Conservation (phyloP, 2,329 filamentous ascomycete genomes). For the Aspergillus proliferans region DNA sequence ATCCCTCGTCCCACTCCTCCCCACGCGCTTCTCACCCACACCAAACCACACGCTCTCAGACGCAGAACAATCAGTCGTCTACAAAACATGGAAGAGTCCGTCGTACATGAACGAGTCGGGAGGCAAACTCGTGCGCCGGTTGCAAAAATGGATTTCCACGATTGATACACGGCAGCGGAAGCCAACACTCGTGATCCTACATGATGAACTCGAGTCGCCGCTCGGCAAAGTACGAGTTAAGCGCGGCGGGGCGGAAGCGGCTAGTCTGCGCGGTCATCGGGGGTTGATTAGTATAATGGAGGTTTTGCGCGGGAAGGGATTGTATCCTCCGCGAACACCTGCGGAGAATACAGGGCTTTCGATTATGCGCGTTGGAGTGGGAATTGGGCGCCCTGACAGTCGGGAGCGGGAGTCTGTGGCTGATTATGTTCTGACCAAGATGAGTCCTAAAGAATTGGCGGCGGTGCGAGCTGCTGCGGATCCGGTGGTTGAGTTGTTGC, state of each 20-base stretch:
- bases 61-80: constrained; percentile 13
- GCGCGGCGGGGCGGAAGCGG: constrained; percentile 48
- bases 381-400: constrained; percentile 75
- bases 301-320: constrained; percentile 42
- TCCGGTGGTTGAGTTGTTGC: constrained; percentile 48
- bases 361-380: constrained; percentile 64
- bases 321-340: constrained; percentile 28
- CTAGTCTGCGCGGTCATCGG: constrained; percentile 65
- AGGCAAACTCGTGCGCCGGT: constrained; percentile 60
- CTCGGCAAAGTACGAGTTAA: constrained; percentile 62
- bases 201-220: constrained; percentile 77
- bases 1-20: constrained; percentile 49
- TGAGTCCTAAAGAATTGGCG: constrained; percentile 50
- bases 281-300: constrained; percentile 63
- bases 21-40: constrained; percentile 37
- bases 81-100: constrained; percentile 59
- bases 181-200: constrained; percentile 64
- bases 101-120: constrained; percentile 83
- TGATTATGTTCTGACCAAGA: constrained; percentile 68
- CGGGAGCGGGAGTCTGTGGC: constrained; percentile 63
- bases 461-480: constrained; percentile 45
- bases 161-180: neutral
- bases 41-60: constrained; percentile 37
- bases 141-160: constrained; percentile 41
- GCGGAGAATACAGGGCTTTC: constrained; percentile 24